phyloP scores from a whole-genome alignment of 768 basidiomycete species.

The Pulveroboletus sp. region DNA sequence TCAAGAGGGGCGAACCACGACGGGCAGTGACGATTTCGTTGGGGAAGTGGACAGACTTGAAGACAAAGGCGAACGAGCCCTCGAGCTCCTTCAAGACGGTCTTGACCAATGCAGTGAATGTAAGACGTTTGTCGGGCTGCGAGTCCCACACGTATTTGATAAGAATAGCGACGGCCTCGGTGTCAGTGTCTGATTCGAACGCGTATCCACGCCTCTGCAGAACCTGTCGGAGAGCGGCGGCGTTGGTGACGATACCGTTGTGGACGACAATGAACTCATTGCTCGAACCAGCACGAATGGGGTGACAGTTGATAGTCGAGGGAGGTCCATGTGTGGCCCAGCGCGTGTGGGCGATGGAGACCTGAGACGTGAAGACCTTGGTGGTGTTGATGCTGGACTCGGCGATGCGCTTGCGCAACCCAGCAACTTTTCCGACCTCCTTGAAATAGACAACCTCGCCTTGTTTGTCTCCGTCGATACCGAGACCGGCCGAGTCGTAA shows the following conservation, averaged over 20 bases:
- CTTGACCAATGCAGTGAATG: conserved; percentile 92
- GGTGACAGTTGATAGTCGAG: conserved; percentile 89
- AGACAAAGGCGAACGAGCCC: conserved; percentile 98
- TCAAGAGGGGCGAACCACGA: conserved; percentile 92
- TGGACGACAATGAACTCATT: conserved; percentile 93
- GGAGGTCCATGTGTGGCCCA: conserved; percentile 99
- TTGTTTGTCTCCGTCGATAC: conserved; percentile 87
- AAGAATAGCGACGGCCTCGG: conserved; percentile 95
- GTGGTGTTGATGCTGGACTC: conserved; percentile 65
- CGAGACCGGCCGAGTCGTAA: conserved; percentile 92
- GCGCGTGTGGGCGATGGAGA: conserved; percentile 97
- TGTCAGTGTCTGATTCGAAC: conserved; percentile 95
- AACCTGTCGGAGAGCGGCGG: conserved; percentile 81
- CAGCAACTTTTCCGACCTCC: conserved; percentile 96
- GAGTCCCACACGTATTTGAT: conserved; percentile 96
- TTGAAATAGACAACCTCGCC: conserved; percentile 85
- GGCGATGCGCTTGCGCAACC: conserved; percentile 86
- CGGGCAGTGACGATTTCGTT: conserved; percentile 95
- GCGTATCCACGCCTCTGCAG: conserved; percentile 94
- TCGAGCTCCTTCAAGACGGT: conserved; percentile 95
- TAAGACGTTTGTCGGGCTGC: conserved; percentile 78
- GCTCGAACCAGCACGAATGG: conserved; percentile 77
- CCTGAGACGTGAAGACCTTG: conserved; percentile 81
- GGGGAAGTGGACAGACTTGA: conserved; percentile 95
- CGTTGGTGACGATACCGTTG: conserved; percentile 99